A percentile compares a stretch with the other conserved stretches of the same genome.
These are phyloP conservation scores for Tetracentron sinense DNA, from an alignment of 164 flowering plant species.

Conservation along the genomic window DNA sequence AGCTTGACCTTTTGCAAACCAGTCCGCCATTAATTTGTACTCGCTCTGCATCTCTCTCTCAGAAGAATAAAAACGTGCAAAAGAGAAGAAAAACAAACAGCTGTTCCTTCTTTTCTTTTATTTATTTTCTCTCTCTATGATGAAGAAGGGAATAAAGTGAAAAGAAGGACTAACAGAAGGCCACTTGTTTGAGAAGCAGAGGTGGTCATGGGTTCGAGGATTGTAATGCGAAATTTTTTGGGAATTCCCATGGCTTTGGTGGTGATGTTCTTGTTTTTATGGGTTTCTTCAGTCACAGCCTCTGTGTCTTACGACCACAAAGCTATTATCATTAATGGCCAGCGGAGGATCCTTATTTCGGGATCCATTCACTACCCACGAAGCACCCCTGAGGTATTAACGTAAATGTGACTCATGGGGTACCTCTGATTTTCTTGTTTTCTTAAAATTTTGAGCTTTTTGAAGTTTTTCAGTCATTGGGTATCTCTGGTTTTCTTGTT, in stretches of 20 bases:
- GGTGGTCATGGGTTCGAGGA: conserved; percentile 7
- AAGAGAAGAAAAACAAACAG: conserved; percentile 1
- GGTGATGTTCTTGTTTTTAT: conserved; percentile 24
- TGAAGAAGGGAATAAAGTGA: conserved; percentile 1
- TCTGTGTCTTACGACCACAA: conserved; percentile 66
- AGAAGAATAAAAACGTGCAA: not conserved
- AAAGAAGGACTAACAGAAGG: conserved; percentile 7
- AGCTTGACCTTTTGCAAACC: too few species aligned
- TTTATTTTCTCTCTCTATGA: conserved; percentile 1
- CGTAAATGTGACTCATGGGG: conserved; percentile 29
- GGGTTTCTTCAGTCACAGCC: conserved; percentile 31
- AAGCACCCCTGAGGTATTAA: conserved; percentile 78
- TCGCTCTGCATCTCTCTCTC: not conserved
- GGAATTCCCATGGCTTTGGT: conserved; percentile 11
- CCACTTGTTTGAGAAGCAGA: not conserved
- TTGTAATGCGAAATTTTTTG: conserved; percentile 29
- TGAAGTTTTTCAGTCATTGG: not conserved
- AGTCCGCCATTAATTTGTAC: not conserved
- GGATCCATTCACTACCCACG: conserved; percentile 94
- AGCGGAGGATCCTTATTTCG: conserved; percentile 73
- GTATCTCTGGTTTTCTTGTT: conserved; percentile 3
- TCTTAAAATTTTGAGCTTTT: not conserved
- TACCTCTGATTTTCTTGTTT: conserved; percentile 3
- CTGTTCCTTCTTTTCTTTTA: not conserved
- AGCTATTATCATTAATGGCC: conserved; percentile 70